A percentile compares a stretch with the other conserved stretches of the same genome.
These are phyloP conservation scores for Coccomyxa sp. DNA, from an alignment of 139 green algal genomes.

Conservation along the genomic window DNA sequence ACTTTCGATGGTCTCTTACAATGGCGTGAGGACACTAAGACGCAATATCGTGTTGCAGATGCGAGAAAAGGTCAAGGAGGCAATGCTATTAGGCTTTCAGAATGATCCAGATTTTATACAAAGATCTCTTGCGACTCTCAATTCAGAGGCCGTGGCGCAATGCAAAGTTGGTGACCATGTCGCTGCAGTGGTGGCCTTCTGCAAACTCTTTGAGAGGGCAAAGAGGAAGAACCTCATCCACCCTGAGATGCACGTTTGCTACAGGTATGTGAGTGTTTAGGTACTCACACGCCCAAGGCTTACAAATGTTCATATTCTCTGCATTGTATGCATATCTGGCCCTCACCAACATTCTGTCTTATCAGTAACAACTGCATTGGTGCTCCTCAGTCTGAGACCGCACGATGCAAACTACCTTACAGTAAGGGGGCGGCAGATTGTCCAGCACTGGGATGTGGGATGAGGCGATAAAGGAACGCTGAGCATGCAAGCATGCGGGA, in stretches of 20 bases:
- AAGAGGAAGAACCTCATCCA: conserved; percentile 44
- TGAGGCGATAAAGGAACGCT: background rate
- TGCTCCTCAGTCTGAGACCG: background rate
- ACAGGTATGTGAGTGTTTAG: conserved; percentile 21
- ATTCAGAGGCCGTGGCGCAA: conserved; percentile 12
- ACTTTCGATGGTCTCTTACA: no score
- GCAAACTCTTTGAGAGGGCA: conserved; percentile 43
- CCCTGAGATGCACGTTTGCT: conserved; percentile 52
- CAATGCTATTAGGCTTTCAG: background rate
- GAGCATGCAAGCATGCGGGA: background rate
- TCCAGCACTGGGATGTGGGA: background rate
- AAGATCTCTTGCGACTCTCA: conserved; percentile 12
- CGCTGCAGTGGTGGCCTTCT: conserved; percentile 33
- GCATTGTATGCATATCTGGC: background rate
- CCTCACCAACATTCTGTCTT: background rate
- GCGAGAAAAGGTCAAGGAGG: background rate
- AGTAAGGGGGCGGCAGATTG: background rate
- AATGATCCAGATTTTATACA: conserved; percentile 5
- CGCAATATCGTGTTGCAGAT: conserved; percentile 7
- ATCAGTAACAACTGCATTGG: no score
- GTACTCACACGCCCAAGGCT: conserved; percentile 20
- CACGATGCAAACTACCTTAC: background rate
- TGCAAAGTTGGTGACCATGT: conserved; percentile 20
- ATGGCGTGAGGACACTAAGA: no score
- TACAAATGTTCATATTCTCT: conserved; percentile 34